phyloP scores from a whole-genome alignment of 75 land plant genomes.

The Pinus taeda region DNA sequence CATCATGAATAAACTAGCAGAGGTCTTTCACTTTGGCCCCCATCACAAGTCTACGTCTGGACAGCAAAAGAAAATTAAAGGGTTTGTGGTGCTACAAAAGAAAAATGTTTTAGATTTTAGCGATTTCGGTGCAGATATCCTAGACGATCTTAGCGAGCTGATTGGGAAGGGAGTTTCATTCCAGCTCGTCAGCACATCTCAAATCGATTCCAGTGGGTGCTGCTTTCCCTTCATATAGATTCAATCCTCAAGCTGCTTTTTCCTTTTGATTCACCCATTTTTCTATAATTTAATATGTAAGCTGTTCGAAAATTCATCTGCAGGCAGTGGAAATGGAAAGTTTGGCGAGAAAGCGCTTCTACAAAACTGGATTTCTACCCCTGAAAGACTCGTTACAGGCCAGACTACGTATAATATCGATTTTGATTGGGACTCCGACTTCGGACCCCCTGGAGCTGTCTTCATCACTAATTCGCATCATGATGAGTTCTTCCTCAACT shows the following conservation, averaged over 20 bases:
- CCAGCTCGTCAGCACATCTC: no score
- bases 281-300: not conserved
- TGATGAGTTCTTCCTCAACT: slow-evolving; percentile 24
- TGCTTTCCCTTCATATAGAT: slow-evolving; percentile 16
- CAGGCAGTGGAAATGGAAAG: no score
- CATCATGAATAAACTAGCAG: no score
- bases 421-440: no score
- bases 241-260: no score
- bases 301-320: not conserved
- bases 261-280: no score
- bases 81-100: slow-evolving; percentile 38
- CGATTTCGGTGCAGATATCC: slow-evolving; percentile 23
- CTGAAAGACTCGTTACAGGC: no score
- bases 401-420: no score
- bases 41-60: not conserved
- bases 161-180: slow-evolving; percentile 40
- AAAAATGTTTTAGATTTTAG: slow-evolving; percentile 41
- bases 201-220: no score
- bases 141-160: slow-evolving; percentile 41
- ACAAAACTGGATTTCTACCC: no score
- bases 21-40: no score
- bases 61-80: not conserved
- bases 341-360: no score
- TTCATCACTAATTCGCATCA: slow-evolving; percentile 28
- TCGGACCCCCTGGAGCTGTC: slow-evolving; percentile 35